Conservation (phyloP, 2,329 filamentous ascomycete genomes). For the Alternaria angustiovoidea region DNA sequence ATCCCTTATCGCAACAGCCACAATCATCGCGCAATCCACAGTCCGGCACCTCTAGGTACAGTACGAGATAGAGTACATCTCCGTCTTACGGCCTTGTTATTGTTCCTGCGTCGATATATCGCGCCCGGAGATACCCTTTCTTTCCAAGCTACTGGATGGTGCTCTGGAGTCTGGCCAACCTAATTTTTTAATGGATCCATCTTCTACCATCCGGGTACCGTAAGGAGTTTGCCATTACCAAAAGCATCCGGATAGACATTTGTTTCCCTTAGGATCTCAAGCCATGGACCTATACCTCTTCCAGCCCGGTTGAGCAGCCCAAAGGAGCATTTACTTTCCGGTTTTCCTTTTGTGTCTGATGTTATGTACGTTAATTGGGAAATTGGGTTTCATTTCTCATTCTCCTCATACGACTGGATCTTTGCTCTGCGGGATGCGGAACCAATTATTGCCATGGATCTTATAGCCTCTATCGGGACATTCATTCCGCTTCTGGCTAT, state of each 20-base stretch:
- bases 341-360: slow-evolving; percentile 23
- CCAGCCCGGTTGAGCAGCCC: slow-evolving; percentile 18
- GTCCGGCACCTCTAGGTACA: slow-evolving; percentile 32
- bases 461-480: slow-evolving; percentile 9
- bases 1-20: slow-evolving; percentile 41
- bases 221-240: slow-evolving; percentile 33
- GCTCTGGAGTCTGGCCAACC: slow-evolving; percentile 41
- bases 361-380: slow-evolving; percentile 28
- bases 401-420: slow-evolving; percentile 12
- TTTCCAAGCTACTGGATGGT: slow-evolving; percentile 39
- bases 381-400: slow-evolving; percentile 21
- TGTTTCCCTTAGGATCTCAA: slow-evolving; percentile 27
- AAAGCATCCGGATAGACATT: slow-evolving; percentile 38
- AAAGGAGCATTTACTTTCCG: slow-evolving; percentile 22
- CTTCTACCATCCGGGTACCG: slow-evolving; percentile 33
- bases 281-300: slow-evolving; percentile 20
- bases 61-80: slow-evolving; percentile 38
- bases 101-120: slow-evolving; percentile 42
- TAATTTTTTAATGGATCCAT: slow-evolving; percentile 38
- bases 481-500: slow-evolving; percentile 14
- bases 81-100: slow-evolving; percentile 36
- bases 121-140: slow-evolving; percentile 48
- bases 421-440: slow-evolving; percentile 13
- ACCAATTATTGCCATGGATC: slow-evolving; percentile 16
- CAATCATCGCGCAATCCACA: slow-evolving; percentile 35